Evolutionary conservation across 108 stramenopile species (phyloP), one percentile per base, ranked within the genome.

Genomic region (Skeletonema menzelii): DNA sequence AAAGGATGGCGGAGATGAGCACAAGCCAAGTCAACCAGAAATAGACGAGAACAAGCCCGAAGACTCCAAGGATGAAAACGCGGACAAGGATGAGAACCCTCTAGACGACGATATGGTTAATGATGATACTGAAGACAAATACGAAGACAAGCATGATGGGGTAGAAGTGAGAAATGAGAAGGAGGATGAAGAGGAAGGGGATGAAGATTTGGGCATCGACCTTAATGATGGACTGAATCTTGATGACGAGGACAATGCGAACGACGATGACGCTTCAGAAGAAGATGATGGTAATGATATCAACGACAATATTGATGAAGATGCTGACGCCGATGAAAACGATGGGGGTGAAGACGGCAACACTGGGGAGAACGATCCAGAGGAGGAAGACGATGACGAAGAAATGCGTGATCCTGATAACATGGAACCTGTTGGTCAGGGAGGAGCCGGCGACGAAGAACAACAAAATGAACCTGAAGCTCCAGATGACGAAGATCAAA

Each of bases 81-180:
- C 68, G 14, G 85, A 86, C 35, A 78, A 67, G 5, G 55, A 72
- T 20, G 24, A 63, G 24, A 62, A 79, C 58, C 15, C 22, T 10
- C 22, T 10, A 53, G 71, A 62, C 8, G 81, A 62, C 8, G 81
- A 85, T 8, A 62, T 67, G 10, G 82, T 92, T 46, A 93, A 91
- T 49, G 88, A 89, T 38, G 91, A 91, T 49, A 69, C 64, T 49
- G 95, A 91, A 13, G 93, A 92, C 20, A 85, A 78, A 5, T 91
- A 93, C 35, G 96, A 89, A 67, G 96, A 93, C 17, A 79, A 84
- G 20, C 93, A 88, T 49, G 69, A 57, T 7, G 85, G 88, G 15
- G 81, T 89, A 19, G 87, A 89, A 55, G 88, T 90, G 7, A 56
- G 79, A 59, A 74, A 87, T 28, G 83, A 88, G 28, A 76, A 80